Percentiles rank a stretch among this genome's conserved stretches.
Evolutionary conservation across 1,139 yeast species (phyloP).

Genomic region (Trichomonascaceae sp.): DNA sequence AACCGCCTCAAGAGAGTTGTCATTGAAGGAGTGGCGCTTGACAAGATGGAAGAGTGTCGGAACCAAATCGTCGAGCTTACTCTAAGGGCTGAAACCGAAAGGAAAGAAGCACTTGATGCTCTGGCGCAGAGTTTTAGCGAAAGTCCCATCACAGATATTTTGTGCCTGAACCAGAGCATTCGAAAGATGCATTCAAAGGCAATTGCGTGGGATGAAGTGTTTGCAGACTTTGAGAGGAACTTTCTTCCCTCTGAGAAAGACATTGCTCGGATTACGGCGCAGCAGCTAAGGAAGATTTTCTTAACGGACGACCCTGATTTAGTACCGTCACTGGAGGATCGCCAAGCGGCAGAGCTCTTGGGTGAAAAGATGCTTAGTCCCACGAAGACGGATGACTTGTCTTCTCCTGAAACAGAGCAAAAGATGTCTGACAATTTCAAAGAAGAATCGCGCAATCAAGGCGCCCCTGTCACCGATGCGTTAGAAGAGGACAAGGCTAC

Average conservation of each 20-base stretch:
- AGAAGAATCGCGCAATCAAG: neutral
- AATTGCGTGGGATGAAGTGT: constrained; percentile 78
- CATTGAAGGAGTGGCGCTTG: constrained; percentile 61
- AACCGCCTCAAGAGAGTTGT: constrained; percentile 66
- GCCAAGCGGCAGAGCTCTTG: neutral
- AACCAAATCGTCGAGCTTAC: constrained; percentile 47
- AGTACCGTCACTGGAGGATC: too few relatives aligned
- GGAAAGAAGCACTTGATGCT: constrained; percentile 30
- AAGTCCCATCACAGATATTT: constrained; percentile 50
- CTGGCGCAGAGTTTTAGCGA: constrained; percentile 42
- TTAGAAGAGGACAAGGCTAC: neutral
- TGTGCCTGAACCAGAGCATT: constrained; percentile 56
- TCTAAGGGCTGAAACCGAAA: constrained; percentile 39
- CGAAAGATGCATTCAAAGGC: constrained; percentile 70
- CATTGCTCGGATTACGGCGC: constrained; percentile 80
- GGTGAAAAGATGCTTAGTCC: neutral
- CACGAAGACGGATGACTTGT: neutral
- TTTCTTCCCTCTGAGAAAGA: constrained; percentile 89
- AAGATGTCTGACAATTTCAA: neutral
- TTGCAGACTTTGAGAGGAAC: constrained; percentile 64
- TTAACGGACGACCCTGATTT: constrained; percentile 17
- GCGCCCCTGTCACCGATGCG: too few relatives aligned
- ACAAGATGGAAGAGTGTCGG: constrained; percentile 58
- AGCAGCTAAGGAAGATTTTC: constrained; percentile 68
- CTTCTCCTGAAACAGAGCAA: neutral